Base-by-base conservation (phyloP, 441 rosid genomes). In the Flueggea neowawraea region DNA sequence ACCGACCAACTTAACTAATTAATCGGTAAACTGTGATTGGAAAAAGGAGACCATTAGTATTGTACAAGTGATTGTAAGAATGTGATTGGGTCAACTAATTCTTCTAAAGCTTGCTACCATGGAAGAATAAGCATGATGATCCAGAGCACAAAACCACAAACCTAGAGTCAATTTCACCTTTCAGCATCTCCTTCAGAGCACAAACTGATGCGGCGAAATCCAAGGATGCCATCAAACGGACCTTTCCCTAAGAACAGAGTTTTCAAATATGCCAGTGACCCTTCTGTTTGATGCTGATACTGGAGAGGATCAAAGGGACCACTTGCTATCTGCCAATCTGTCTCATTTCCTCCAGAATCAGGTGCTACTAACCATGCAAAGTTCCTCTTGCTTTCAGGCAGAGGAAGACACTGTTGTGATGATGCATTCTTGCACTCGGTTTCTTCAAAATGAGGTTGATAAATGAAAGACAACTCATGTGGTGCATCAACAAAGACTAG, bases 201-300 rank as follows among this genome's bases (percentile, higher is more conserved):
- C 95, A 78, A 13, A 84, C 67, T 31, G 80, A 73, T 67, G 95
- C 92, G 61, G 95, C 84, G 89, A 68, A 95, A 91, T 60, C 99
- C 97, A 16, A 95, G 75, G 55, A 89, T 77, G 62, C 98, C 98
- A 63, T 95, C 99, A 68, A 91, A 91, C 49, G 96, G 97, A 31
- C 99, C 99, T 68, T 78, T 72, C 69, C 55, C 68, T 12, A 76
- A 72, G 77, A 78, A 82, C 9, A 69, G 54, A 0, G 17, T 75
- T 73, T 76, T 83, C 71, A 95, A 67, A 73, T 75, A 83, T 45
- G 80, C 61, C 33, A 86, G 31, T 6, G 96, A 95, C n/a, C 97
- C 97, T 61, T 75, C 83, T 5, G 92, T 89, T 80, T 91, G 99
- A 61, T 74, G 76, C 84, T 81, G 92, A 70, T 86, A 84, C 75